phyloP scores from a whole-genome alignment of 2,329 filamentous ascomycete genomes.

The Shiraia sp. region DNA sequence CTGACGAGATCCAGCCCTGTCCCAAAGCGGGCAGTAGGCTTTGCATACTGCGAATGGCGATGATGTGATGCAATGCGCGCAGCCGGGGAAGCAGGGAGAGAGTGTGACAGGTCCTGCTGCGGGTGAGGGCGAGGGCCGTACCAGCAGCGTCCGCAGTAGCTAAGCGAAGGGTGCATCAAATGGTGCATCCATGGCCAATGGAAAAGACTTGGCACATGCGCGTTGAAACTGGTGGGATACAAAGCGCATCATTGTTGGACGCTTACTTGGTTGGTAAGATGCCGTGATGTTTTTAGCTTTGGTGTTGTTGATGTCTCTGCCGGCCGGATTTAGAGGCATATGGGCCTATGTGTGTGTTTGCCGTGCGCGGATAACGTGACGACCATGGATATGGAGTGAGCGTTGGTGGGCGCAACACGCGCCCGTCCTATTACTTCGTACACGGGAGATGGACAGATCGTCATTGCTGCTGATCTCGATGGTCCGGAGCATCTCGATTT shows the following conservation, averaged over 20 bases:
- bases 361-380: slow-evolving; percentile 19
- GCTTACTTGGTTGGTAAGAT: slow-evolving; percentile 20
- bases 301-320: slow-evolving; percentile 20
- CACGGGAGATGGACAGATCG: slow-evolving; percentile 3
- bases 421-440: background rate
- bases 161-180: slow-evolving; percentile 35
- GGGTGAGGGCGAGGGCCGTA: slow-evolving; percentile 36
- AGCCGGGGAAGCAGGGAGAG: slow-evolving; percentile 17
- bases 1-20: slow-evolving; percentile 20
- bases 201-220: slow-evolving; percentile 34
- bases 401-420: slow-evolving; percentile 1
- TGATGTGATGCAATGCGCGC: slow-evolving; percentile 14
- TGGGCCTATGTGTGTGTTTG: slow-evolving; percentile 6
- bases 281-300: slow-evolving; percentile 28
- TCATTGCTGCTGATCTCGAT: slow-evolving; percentile 25
- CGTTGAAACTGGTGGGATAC: slow-evolving; percentile 33
- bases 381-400: slow-evolving; percentile 1
- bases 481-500: slow-evolving; percentile 8
- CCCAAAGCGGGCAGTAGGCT: slow-evolving; percentile 10
- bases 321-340: slow-evolving; percentile 4
- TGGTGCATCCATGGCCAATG: slow-evolving; percentile 29
- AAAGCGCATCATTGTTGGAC: slow-evolving; percentile 18
- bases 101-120: slow-evolving; percentile 40
- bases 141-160: slow-evolving; percentile 25
- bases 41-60: slow-evolving; percentile 21